phyloP scores from a whole-genome alignment of 768 basidiomycete species.

The Tulasnella sp. region DNA sequence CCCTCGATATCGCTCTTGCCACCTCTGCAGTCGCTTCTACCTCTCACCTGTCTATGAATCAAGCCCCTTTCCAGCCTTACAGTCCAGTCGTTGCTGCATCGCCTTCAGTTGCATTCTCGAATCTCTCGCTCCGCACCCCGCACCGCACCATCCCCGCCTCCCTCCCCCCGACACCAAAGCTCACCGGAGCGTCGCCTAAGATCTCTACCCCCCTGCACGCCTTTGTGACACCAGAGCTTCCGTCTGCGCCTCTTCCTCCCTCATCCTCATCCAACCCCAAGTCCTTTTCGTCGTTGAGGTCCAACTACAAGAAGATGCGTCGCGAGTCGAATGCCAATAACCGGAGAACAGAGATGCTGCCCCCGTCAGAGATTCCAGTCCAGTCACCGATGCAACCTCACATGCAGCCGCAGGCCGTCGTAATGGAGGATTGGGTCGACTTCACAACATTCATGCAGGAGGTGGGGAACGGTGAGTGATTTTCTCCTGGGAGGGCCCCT shows the following conservation, averaged over 20 bases:
- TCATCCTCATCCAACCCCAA: neutral
- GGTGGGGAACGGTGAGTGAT: constrained; percentile 9
- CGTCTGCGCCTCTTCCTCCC: neutral
- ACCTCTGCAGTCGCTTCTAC: neutral
- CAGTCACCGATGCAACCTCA: neutral
- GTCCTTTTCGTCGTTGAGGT: neutral
- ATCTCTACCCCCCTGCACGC: neutral
- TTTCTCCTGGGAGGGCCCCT: neutral
- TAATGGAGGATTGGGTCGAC: constrained; percentile 8
- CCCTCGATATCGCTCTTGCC: neutral
- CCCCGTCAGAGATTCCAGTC: neutral
- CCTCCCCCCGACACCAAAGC: constrained; percentile 12
- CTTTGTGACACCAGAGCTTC: constrained; percentile 10
- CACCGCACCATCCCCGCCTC: constrained; percentile 12
- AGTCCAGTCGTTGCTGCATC: constrained; percentile 5
- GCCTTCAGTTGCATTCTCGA: constrained; percentile 17
- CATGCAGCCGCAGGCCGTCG: neutral
- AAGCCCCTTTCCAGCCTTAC: neutral
- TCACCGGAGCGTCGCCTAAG: constrained; percentile 6
- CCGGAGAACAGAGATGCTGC: constrained; percentile 5
- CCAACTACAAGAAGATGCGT: constrained; percentile 4
- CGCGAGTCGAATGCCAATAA: constrained; percentile 1
- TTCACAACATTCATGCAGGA: neutral
- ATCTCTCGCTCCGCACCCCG: constrained; percentile 7
- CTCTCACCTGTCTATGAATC: constrained; percentile 14